phyloP scores from a whole-genome alignment of 805 yeast genomes.

The Ogataea parapolymorpha region DNA sequence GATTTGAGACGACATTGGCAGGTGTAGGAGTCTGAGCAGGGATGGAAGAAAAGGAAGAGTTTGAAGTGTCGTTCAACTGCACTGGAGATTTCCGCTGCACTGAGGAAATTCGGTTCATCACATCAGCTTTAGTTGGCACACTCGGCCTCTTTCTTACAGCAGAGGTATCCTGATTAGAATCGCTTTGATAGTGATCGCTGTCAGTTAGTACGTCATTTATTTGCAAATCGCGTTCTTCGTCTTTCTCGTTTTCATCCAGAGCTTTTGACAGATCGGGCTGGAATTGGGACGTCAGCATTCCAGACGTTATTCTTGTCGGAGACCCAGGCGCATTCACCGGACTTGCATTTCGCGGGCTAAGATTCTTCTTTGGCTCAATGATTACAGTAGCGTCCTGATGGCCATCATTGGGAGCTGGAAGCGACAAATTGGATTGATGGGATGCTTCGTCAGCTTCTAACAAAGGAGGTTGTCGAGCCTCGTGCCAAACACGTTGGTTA shows the following conservation, averaged over 20 bases:
- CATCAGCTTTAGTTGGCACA: constrained; percentile 32
- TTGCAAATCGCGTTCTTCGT: constrained; percentile 11
- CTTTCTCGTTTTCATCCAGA: constrained; percentile 22
- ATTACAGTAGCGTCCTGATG: constrained; percentile 20
- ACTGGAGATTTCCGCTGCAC: constrained; percentile 10
- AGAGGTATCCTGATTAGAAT: constrained; percentile 9
- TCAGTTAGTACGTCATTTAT: constrained; percentile 15
- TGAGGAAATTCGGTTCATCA: constrained; percentile 17
- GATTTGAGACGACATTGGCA: constrained; percentile 4
- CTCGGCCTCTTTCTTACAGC: constrained; percentile 24
- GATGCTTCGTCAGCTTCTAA: constrained; percentile 3
- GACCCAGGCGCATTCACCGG: constrained; percentile 34
- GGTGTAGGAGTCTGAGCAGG: constrained; percentile 16
- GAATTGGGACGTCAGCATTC: constrained; percentile 29
- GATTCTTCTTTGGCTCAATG: constrained; percentile 25
- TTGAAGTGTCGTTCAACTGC: neutral
- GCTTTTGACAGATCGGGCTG: constrained; percentile 36
- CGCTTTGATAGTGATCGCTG: constrained; percentile 25
- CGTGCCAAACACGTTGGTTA: constrained; percentile 20
- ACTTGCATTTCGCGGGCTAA: constrained; percentile 26
- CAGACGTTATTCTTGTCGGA: constrained; percentile 36
- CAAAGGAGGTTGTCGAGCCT: constrained; percentile 4
- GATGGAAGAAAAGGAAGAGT: constrained; percentile 5
- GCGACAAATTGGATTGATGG: constrained; percentile 11
- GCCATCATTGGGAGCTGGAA: constrained; percentile 23